Conservation (phyloP, 768 basidiomycete genomes). For the Tulasnella sp. region DNA sequence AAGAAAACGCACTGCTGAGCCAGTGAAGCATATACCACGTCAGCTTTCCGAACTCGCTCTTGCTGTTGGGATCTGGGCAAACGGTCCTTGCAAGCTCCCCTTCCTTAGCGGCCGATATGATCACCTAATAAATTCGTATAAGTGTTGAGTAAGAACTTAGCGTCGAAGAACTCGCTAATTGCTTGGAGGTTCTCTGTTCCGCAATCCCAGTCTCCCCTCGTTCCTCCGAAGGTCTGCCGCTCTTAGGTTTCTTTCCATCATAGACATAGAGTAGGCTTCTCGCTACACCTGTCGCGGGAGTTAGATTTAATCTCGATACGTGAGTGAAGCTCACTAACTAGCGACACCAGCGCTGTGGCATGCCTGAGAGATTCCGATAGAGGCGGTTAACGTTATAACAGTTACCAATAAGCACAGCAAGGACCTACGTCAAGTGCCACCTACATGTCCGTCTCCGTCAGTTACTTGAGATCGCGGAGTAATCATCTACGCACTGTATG, state of each 20-base stretch:
- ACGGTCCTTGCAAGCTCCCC: neutral
- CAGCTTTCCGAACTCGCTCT: neutral
- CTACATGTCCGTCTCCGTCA: neutral
- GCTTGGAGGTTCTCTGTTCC: neutral
- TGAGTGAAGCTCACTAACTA: neutral
- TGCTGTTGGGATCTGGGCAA: neutral
- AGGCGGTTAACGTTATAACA: neutral
- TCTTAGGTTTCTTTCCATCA: neutral
- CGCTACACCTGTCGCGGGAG: neutral
- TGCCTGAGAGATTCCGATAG: neutral
- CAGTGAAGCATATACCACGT: neutral
- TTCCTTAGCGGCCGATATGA: neutral
- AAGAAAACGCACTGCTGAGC: neutral
- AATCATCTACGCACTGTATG: neutral
- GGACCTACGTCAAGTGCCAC: neutral
- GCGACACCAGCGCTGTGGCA: neutral
- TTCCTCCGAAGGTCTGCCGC: neutral
- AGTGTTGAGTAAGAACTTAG: neutral
- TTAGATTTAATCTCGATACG: neutral
- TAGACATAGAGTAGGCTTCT: neutral
- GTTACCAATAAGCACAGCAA: neutral
- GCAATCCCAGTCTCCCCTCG: neutral
- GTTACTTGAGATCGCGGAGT: neutral
- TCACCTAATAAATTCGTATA: neutral
- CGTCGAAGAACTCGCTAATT: neutral